Percentiles rank a stretch among this genome's conserved stretches.
phyloP scores from a whole-genome alignment of 208 protist genomes.

The Acanthamoeba sp. region DNA sequence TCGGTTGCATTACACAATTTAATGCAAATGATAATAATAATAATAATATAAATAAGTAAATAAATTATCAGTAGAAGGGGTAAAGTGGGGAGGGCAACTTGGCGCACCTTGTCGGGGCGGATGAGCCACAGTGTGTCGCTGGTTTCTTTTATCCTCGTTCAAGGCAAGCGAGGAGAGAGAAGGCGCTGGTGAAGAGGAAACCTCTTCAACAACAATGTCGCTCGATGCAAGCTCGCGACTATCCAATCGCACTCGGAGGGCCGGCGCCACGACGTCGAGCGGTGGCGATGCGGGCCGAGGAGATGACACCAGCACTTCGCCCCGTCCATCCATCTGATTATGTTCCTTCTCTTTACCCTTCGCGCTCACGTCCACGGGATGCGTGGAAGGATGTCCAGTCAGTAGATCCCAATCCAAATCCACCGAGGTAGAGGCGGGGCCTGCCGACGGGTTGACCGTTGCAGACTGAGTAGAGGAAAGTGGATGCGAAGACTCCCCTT shows the following conservation, averaged over 20 bases:
- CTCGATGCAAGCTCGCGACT: constrained; percentile 15
- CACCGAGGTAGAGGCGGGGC: no score
- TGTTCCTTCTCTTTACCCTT: neutral
- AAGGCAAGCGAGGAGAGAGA: neutral
- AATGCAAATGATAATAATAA: neutral
- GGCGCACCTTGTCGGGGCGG: neutral
- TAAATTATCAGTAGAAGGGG: neutral
- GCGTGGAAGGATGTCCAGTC: neutral
- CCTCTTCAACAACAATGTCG: constrained; percentile 24
- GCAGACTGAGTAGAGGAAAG: no score
- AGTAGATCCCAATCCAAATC: neutral
- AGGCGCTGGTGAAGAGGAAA: neutral
- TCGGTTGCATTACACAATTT: neutral
- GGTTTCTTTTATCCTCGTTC: neutral
- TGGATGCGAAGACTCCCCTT: neutral
- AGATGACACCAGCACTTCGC: neutral
- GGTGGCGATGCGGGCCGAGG: constrained; percentile 1
- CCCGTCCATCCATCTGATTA: neutral
- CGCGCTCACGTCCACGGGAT: neutral
- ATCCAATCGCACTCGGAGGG: neutral
- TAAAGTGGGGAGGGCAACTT: neutral
- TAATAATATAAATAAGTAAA: neutral
- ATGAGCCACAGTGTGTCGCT: neutral
- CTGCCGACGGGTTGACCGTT: no score
- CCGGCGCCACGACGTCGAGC: constrained; percentile 5